A percentile compares a stretch with the other conserved stretches of the same genome.
Evolutionary conservation across 371 early-diverging fungal genomes (phyloP).

Genomic region (Mucor velutinosus): DNA sequence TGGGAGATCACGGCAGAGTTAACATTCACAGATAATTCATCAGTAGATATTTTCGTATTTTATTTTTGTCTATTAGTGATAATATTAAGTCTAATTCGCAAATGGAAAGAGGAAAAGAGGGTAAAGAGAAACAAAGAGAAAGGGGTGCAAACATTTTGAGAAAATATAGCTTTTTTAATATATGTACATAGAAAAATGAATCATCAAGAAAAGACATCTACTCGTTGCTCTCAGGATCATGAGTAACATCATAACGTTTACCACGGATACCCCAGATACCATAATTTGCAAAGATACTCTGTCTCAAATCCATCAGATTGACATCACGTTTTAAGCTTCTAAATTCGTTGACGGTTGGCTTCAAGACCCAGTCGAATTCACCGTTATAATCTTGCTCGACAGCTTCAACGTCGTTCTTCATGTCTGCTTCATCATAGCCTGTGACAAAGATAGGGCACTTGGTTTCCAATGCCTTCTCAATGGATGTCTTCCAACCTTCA

Average conservation of each 20-base stretch:
- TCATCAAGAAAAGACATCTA: constrained; percentile 1
- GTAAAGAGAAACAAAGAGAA: neutral
- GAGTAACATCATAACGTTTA: constrained; percentile 79
- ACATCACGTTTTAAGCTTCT: constrained; percentile 77
- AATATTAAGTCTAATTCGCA: neutral
- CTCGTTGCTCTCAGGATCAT: constrained; percentile 40
- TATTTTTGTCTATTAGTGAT: neutral
- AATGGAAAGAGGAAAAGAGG: neutral
- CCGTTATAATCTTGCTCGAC: constrained; percentile 61
- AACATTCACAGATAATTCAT: too few species aligned
- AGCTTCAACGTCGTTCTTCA: constrained; percentile 62
- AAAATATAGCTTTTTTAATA: constrained; percentile 5
- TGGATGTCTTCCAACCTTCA: constrained; percentile 73
- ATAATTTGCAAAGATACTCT: constrained; percentile 79
- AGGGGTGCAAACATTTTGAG: neutral
- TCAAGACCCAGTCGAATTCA: constrained; percentile 79
- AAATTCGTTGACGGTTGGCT: constrained; percentile 72
- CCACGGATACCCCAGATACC: constrained; percentile 86
- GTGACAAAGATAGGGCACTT: constrained; percentile 84
- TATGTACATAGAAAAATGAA: constrained; percentile 3
- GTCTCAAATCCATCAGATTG: constrained; percentile 72
- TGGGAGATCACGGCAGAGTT: too few species aligned
- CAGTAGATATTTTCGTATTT: neutral
- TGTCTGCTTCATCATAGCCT: constrained; percentile 75
- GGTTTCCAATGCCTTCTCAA: constrained; percentile 73